Percentiles rank a stretch among this genome's conserved stretches.
Conservation (phyloP, 208 protist species). For the Acanthamoeba divionensis region DNA sequence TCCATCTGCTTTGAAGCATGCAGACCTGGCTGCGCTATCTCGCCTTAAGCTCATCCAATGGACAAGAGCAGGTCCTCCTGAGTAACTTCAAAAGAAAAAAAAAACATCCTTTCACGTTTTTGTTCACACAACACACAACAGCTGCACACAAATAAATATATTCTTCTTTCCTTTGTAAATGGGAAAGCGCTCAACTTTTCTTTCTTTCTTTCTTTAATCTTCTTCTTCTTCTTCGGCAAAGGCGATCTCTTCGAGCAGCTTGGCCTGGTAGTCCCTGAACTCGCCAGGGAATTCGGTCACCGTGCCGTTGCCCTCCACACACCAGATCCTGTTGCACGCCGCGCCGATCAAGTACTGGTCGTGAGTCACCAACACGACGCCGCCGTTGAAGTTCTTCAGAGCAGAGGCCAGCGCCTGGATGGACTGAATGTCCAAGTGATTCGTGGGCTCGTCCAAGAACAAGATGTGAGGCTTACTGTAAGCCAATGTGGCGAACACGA, state of each 20-base stretch:
- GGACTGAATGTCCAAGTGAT: slow-evolving; percentile 95
- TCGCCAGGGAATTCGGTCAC: slow-evolving; percentile 62
- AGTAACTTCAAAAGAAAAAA: no score
- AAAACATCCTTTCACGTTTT: no score
- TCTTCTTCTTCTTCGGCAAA: slow-evolving; percentile 5
- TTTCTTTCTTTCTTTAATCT: no score
- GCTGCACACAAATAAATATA: no score
- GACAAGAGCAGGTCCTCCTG: no score
- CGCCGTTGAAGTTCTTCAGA: slow-evolving; percentile 90
- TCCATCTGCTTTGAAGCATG: no score
- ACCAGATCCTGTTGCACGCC: slow-evolving; percentile 63
- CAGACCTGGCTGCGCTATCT: no score
- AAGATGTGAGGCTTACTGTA: slow-evolving; percentile 93
- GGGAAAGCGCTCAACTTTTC: no score
- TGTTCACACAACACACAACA: no score
- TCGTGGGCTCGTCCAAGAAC: slow-evolving; percentile 96
- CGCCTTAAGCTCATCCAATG: no score
- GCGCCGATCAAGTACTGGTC: slow-evolving; percentile 93
- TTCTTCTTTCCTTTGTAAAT: no score
- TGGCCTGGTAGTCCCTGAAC: slow-evolving; percentile 64
- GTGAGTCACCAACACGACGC: slow-evolving; percentile 95
- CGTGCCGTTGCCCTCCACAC: slow-evolving; percentile 28
- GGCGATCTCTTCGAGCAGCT: slow-evolving; percentile 47
- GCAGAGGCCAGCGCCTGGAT: slow-evolving; percentile 93
- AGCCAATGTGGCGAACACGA: slow-evolving; percentile 93